Base-by-base conservation (phyloP, 176 grass and related monocot species). In the Musa troglodytarum region DNA sequence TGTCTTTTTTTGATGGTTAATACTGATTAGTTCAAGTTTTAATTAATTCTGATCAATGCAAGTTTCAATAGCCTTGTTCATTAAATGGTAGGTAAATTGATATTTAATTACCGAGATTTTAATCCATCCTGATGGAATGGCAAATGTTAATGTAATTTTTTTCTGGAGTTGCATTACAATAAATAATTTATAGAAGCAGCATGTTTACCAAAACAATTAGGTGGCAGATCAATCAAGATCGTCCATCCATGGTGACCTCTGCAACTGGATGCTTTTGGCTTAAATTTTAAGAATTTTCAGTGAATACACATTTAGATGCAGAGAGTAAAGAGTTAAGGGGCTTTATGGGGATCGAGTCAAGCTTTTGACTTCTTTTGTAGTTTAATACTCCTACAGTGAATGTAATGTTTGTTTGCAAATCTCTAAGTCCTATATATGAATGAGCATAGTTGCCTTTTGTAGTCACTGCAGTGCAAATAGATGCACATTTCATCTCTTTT, bases 401-500 rank as follows among this genome's bases (percentile, higher is more conserved):
- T 28, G n/a, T 62, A 43, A n/a, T 51, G 11, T 25, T 49, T 21
- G 10, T 61, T 51, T 23, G 8, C 9, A 52, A 49, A 50, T 1
- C 11, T 17, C 14, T 62, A 63, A 61, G 0, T 29, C 72, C 23
- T 19, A 8, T 43, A 70, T 50, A 50, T 11, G 66, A 15, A 7
- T 8, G 11, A 29, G 7, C 43, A 23, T 49, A 21, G 28, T 22
- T 50, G 29, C 64, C 72, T 77, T 1, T 78, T 65, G 16, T 59
- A 34, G 55, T 83, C 53, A 14, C 8, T 71, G 24, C 20, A 25
- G 16, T 54, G 10, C 52, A 17, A 83, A 25, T 69, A 13, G 8
- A 52, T 78, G 28, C 43, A 74, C 58, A 78, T 77, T 8, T 86
- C 70, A 73, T 21, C 66, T 76, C 49, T 15, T 25, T 85, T 75